Base-by-base conservation (phyloP, 352 stramenopile genomes). In the Phytopythium vexans region DNA sequence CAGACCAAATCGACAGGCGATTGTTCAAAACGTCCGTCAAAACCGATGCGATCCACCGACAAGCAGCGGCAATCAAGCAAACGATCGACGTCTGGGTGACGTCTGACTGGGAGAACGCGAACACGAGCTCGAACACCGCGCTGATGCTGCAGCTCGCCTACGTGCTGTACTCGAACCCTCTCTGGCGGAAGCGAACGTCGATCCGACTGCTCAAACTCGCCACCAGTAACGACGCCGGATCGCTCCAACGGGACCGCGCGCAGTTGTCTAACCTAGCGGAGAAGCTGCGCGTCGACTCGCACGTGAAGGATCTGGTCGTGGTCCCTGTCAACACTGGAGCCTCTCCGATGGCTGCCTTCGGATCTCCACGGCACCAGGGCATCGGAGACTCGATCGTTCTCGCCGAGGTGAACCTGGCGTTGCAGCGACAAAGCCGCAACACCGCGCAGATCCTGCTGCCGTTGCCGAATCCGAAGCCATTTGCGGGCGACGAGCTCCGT, bases 21-120 rank as follows among this genome's bases (percentile, higher is more conserved):
- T 48, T 86, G 15, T 51, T 88, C 4, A 46, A 60, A 38, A 78
- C 70, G 40, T 39, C 33, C 5, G 11, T 11, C n/a, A 14, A 14
- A 21, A n/a, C n/a, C n/a, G n/a, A n/a, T n/a, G n/a, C n/a, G n/a
- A n/a, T n/a, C n/a, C n/a, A n/a, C n/a, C n/a, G n/a, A n/a, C n/a
- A n/a, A n/a, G n/a, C n/a, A n/a, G n/a, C n/a, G n/a, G n/a, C n/a
- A n/a, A 32, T 8, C 10, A 39, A 41, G 10, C 51, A 58, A 7
- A 82, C 72, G 3, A 77, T 89, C 41, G 76, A 87, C 39, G 70
- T 88, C 11, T 89, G 78, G 78, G 70, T 83, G 21, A 72, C 72
- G 4, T 51, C 49, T 8, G 51, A 57, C n/a, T 70, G 58, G 57
- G 67, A 71, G 7, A 51, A 66, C 8, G 54, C 56, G 5, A 64